Base-by-base conservation (phyloP, 225 moss, liverwort and hornwort genomes). In the Rhytidiadelphus loreus region DNA sequence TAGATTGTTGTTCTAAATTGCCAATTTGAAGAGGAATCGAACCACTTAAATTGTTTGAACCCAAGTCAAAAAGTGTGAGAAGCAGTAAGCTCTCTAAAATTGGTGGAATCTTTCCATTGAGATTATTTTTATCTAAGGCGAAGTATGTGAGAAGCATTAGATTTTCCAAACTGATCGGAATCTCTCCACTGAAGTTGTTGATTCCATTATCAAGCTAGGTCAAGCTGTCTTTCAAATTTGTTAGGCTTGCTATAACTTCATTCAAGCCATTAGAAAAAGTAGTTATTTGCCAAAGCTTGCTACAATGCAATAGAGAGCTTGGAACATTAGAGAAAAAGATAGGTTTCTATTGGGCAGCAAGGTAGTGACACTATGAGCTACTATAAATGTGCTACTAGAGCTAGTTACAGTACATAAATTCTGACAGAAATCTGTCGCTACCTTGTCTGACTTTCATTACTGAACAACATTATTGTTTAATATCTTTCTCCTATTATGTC, bases 231-330 rank as follows among this genome's bases (percentile, higher is more conserved):
- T 0, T 41, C 0, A 25, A 1, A 24, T 41, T 70, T 41, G 7
- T 13, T 24, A 25, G 25, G 4, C 13, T 2, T 12, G 0, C 6
- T 0, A 68, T 4, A 13, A 23, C n/a, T 39, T 23, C 23, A 12
- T 12, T 68, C 7, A n/a, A n/a, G n/a, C 22, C 23, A 14, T 70
- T 70, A 2, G 4, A 0, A 0, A 70, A 70, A 41, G 24, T 41
- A 41, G 8, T 4, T 8, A 25, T 0, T 24, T 70, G 1, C 0
- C 3, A 1, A 24, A 70, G 22, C 12, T 14, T 24, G 0, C 0
- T 41, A 2, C 21, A 70, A 0, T 70, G 1, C 4, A 23, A 23
- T 0, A 70, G 1, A 14, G 14, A 39, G 0, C 4, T 4, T 13
- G 25, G 14, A 41, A 41, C n/a, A n/a, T n/a, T n/a, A n/a, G n/a